A percentile compares a stretch with the other conserved stretches of the same genome.
phyloP scores from a whole-genome alignment of 106 monocot species.

The Acanthochlamys bracteata region DNA sequence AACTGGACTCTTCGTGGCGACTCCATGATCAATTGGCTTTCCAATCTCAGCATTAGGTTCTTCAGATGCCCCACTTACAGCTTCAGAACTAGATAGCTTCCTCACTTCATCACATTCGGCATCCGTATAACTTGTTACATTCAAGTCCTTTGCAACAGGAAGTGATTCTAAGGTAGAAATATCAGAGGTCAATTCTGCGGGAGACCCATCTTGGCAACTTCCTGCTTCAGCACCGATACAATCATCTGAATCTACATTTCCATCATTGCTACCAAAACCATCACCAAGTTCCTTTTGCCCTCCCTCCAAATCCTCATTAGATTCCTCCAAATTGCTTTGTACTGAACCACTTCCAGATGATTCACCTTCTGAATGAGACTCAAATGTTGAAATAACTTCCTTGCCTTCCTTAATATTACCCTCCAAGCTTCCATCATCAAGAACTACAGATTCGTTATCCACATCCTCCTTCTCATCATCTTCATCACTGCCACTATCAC shows the following conservation, averaged over 20 bases:
- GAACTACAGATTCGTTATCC: constrained; percentile 61
- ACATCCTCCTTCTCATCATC: constrained; percentile 25
- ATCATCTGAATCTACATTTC: constrained; percentile 26
- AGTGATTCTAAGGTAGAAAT: no score
- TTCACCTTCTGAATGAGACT: constrained; percentile 38
- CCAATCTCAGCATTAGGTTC: constrained; percentile 14
- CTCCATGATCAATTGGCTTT: neutral
- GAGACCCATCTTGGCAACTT: neutral
- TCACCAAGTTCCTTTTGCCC: constrained; percentile 6
- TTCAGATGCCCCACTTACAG: neutral
- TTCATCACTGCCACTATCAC: constrained; percentile 51
- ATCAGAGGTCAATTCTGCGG: no score
- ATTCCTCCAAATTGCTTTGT: constrained; percentile 53
- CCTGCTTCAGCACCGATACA: constrained; percentile 15
- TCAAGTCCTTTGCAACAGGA: no score
- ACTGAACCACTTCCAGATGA: constrained; percentile 41
- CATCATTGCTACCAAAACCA: constrained; percentile 11
- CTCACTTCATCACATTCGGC: no score
- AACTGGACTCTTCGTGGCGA: neutral
- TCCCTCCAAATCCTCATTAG: constrained; percentile 9
- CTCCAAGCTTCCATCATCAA: constrained; percentile 40
- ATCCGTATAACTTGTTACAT: no score
- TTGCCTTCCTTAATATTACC: constrained; percentile 19
- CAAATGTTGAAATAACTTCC: constrained; percentile 21
- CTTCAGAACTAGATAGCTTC: neutral